phyloP scores from a whole-genome alignment of 202 grass and related monocot species.

The Carex arenaria region DNA sequence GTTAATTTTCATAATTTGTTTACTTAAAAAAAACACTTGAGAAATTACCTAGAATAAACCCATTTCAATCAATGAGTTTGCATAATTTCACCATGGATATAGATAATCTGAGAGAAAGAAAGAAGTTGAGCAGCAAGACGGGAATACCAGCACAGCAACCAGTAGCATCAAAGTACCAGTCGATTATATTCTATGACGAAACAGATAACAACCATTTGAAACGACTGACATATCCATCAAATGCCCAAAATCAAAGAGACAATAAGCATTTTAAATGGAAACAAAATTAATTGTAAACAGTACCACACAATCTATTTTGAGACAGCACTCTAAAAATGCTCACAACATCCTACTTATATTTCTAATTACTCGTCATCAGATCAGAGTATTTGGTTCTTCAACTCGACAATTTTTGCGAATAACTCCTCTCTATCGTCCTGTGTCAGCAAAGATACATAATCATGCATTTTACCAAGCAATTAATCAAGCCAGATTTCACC shows the following conservation, averaged over 20 bases:
- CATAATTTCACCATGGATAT: background rate
- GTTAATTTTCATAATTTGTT: background rate
- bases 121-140: background rate
- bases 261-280: background rate
- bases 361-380: conserved; percentile 22
- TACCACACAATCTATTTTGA: background rate
- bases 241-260: background rate
- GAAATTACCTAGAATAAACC: background rate
- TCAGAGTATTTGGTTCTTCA: conserved; percentile 62
- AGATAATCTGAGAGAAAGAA: background rate
- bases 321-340: background rate
- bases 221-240: conserved; percentile 2
- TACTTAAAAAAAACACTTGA: background rate
- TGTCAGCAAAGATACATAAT: conserved; percentile 17
- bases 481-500: background rate
- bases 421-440: conserved; percentile 75
- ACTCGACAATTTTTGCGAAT: conserved; percentile 47
- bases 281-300: background rate
- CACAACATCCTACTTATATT: background rate
- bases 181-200: background rate
- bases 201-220: background rate
- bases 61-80: background rate
- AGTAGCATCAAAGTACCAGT: background rate
- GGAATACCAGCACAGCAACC: background rate
- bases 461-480: conserved; percentile 15